Evolutionary conservation across 169 alveolate genomes (phyloP), one percentile per base, ranked within the genome.

Genomic region (Cryptosporidium tyzzeri): DNA sequence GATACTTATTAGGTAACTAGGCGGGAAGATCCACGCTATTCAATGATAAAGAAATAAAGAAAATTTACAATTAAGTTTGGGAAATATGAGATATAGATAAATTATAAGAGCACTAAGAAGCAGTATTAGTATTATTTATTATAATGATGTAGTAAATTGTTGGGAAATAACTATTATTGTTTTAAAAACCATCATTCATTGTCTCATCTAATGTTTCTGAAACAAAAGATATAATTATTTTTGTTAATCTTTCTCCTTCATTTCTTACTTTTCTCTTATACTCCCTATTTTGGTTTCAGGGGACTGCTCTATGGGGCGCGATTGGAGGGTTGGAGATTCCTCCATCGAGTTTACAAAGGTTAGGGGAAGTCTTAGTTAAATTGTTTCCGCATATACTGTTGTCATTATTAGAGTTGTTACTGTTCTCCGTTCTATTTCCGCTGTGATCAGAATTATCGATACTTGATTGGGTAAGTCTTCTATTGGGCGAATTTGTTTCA

Each of bases 391-490:
- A 55, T 16, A 55, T 55, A 10, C 9, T 26, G 7, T n/a, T 55
- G 8, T 16, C 35, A 65, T 65, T 37, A 37, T 37, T 37, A 23
- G 71, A 26, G 71, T n/a, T 21, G 33, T 31, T 14, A 29, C 16
- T 33, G 48, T 37, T 65, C n/a, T 65, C 71, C 31, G 41, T 35
- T 26, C 89, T 80, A 21, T 44, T 62, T 7, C 75, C 80, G 35
- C 89, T 80, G 18, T 59, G 45, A 45, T 80, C 89, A 23, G 75
- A 80, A 50, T 80, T 59, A 4, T 80, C 74, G 23, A 23, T 12
- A 45, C 80, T 80, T 14, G 89, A 59, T 23, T 61, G 74, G 7
- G 89, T 53, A 16, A 55, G 67, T 67, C 65, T 45, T 65, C 89
- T 80, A 7, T 80, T 44, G 2, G 89, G 89, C 14, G 89, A 80